Evolutionary conservation across 805 yeast species (phyloP).

Genomic region (Clavispora santaluciae): DNA sequence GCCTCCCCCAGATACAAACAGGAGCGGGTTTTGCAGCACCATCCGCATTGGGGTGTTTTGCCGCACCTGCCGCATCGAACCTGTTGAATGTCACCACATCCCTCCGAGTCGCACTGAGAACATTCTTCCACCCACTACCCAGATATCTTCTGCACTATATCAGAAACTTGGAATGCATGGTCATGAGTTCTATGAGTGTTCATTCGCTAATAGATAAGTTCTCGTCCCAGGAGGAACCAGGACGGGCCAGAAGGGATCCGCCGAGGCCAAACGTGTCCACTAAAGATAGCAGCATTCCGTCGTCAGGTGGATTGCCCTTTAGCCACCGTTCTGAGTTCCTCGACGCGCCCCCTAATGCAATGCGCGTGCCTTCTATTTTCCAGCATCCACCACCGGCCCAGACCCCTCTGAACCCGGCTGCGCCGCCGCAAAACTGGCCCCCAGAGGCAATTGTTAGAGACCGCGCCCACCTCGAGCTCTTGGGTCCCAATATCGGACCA

Average conservation of each 20-base stretch:
- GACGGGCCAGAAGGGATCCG: slow-evolving; percentile 1
- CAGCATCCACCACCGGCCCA: background rate
- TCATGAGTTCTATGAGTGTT: slow-evolving; percentile 33
- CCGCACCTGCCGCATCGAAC: background rate
- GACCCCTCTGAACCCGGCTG: background rate
- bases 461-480: slow-evolving; percentile 27
- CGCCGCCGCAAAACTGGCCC: background rate
- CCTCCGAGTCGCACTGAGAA: background rate
- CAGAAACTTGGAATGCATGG: background rate
- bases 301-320: background rate
- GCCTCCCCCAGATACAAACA: background rate
- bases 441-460: slow-evolving; percentile 2
- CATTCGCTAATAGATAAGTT: slow-evolving; percentile 35
- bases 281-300: background rate
- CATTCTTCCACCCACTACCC: background rate
- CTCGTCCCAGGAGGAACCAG: slow-evolving; percentile 8
- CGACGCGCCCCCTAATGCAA: background rate
- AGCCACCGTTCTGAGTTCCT: background rate
- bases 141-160: background rate
- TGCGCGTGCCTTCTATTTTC: background rate
- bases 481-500: slow-evolving; percentile 52
- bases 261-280: background rate
- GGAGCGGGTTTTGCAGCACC: background rate
- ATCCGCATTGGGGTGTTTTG: background rate
- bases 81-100: background rate